A percentile compares a stretch with the other conserved stretches of the same genome.
Evolutionary conservation across 768 basidiomycete genomes (phyloP).

Genomic region (Phanerodontia chrysosporium): DNA sequence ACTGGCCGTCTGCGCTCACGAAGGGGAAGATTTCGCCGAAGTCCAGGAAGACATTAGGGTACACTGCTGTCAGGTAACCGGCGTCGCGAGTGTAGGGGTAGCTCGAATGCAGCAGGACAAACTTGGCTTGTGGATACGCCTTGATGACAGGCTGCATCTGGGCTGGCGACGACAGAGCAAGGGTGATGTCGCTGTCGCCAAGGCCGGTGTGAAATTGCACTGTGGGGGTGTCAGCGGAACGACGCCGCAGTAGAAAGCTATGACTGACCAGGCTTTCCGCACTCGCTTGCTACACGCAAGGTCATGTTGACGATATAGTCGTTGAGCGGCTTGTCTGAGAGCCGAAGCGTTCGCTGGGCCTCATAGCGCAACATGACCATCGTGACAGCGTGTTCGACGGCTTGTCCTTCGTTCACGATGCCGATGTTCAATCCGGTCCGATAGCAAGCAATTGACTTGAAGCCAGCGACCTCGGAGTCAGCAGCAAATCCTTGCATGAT

Average conservation of each 20-base stretch:
- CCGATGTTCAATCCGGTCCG: constrained; percentile 65
- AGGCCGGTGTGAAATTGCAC: constrained; percentile 86
- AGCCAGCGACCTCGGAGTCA: constrained; percentile 52
- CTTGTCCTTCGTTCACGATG: background rate
- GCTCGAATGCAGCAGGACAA: constrained; percentile 72
- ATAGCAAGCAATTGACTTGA: constrained; percentile 78
- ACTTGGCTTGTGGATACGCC: constrained; percentile 51
- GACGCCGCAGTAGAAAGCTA: background rate
- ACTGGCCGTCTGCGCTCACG: constrained; percentile 61
- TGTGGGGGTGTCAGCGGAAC: constrained; percentile 21
- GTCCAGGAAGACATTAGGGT: constrained; percentile 72
- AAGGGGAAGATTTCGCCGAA: constrained; percentile 78
- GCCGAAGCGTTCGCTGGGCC: constrained; percentile 38
- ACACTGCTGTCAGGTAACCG: constrained; percentile 69
- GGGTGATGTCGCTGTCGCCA: constrained; percentile 67
- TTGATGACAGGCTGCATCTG: constrained; percentile 67
- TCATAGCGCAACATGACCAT: constrained; percentile 33
- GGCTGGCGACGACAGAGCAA: constrained; percentile 56
- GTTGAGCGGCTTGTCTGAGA: constrained; percentile 60
- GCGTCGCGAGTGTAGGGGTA: constrained; percentile 79
- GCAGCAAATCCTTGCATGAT: constrained; percentile 34
- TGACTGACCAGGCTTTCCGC: constrained; percentile 54
- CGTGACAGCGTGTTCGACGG: constrained; percentile 26
- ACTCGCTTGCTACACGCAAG: constrained; percentile 47
- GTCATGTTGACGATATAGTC: constrained; percentile 59